Evolutionary conservation across 306 rosid genomes (phyloP), one percentile per base, ranked within the genome.

Genomic region (Chamaecrista fasciculata): DNA sequence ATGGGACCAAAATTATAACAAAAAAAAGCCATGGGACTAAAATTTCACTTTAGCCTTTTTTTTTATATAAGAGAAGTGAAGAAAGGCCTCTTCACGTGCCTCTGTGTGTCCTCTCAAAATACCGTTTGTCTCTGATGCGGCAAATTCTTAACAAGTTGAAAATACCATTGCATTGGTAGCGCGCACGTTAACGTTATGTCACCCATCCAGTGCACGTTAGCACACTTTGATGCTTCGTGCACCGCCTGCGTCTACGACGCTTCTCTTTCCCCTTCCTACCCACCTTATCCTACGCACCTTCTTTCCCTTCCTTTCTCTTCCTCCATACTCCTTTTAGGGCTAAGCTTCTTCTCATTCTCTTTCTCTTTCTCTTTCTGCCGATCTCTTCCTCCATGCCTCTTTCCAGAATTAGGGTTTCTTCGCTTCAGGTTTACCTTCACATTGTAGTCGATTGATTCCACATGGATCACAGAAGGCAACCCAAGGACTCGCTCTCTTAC

Each of bases 391-490:
- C 64, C 79, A 72, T 64, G 72, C 56, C 75, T 59, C 60, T 61
- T 51, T 39, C 70, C 21, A 76, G 68, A 83, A 39, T 53, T 70
- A 68, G 78, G 79, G 71, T 63, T 73, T 74, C 36, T 42, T 72
- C 51, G n/a, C 19, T 18, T 53, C 19, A 19, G 57, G 82, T 71
- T 49, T 47, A 42, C 60, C 61, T 68, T 69, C 78, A 11, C 75
- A 28, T 67, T 71, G 26, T 76, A 19, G 18, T 69, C 43, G 28
- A 34, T 33, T 43, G 4, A 8, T 31, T 50, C 43, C 80, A 15
- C 77, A 90, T 90, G 96, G 96, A 85, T 76, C 85, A 75, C 79
- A 62, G 83, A 74, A 74, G 79, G 78, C 87, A 68, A 62, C 71
- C 92, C 84, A 88, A 80, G 57, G 87, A 88, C 37, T 79, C 83